phyloP scores from a whole-genome alignment of 441 rosid genomes.

The Bruguiera hainesii region DNA sequence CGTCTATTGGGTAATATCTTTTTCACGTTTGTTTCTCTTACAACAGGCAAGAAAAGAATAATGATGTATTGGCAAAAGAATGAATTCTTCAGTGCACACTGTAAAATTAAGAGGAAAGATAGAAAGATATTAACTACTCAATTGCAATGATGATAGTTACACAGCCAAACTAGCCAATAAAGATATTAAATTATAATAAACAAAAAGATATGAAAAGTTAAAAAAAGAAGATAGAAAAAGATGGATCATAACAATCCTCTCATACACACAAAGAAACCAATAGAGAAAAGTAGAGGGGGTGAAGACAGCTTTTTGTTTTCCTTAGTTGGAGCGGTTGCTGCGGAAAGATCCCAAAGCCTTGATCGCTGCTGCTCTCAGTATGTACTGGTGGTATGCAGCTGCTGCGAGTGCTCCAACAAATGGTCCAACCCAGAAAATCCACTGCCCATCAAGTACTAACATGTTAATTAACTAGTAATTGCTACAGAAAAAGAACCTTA shows the following conservation, averaged over 20 bases:
- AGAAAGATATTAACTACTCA: constrained; percentile 16
- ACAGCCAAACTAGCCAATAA: constrained; percentile 27
- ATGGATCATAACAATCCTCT: constrained; percentile 21
- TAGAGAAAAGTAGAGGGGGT: constrained; percentile 5
- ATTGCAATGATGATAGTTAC: constrained; percentile 21
- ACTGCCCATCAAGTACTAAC: constrained; percentile 10
- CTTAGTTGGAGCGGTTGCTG: constrained; percentile 38
- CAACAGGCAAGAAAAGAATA: too few relatives aligned
- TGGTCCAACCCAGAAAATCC: constrained; percentile 36
- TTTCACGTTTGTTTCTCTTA: too few relatives aligned
- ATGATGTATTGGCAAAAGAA: too few relatives aligned
- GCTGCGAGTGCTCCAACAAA: constrained; percentile 31
- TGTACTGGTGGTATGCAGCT: constrained; percentile 32
- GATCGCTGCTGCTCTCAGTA: constrained; percentile 30
- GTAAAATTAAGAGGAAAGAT: too few relatives aligned
- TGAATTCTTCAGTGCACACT: too few relatives aligned
- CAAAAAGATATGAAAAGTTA: not conserved
- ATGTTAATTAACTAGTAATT: not conserved
- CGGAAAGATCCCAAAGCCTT: constrained; percentile 38
- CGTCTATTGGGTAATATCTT: too few relatives aligned
- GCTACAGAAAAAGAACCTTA: not conserved
- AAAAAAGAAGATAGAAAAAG: not conserved
- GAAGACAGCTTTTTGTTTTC: not conserved
- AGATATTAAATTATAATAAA: constrained; percentile 2
- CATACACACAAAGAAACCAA: constrained; percentile 30